A percentile compares a stretch with the other conserved stretches of the same genome.
Conservation (phyloP, 306 rosid genomes). For the Glycine latifolia region DNA sequence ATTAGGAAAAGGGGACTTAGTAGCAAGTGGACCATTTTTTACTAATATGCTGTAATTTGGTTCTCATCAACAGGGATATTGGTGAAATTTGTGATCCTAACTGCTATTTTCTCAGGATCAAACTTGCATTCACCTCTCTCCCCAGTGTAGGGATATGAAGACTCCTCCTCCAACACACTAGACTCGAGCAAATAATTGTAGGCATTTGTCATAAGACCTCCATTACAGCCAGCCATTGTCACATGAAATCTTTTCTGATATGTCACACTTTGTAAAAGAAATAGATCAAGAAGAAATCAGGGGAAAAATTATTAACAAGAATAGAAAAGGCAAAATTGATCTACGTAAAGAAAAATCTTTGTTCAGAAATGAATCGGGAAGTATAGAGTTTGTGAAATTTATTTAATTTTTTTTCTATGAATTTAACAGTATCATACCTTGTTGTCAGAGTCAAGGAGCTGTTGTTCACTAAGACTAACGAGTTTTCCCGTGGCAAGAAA, state of each 20-base stretch:
- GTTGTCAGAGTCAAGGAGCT: slow-evolving; percentile 88
- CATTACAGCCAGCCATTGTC: slow-evolving; percentile 83
- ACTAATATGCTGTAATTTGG: slow-evolving; percentile 84
- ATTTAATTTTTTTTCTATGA: not conserved
- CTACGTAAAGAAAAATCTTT: no score
- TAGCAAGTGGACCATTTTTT: slow-evolving; percentile 79
- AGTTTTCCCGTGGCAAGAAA: slow-evolving; percentile 83
- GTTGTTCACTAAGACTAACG: slow-evolving; percentile 89
- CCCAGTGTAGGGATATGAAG: slow-evolving; percentile 73
- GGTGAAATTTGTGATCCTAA: slow-evolving; percentile 69
- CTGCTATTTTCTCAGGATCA: slow-evolving; percentile 58
- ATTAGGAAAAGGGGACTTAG: slow-evolving; percentile 46
- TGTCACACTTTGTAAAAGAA: slow-evolving; percentile 63
- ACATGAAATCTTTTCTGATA: slow-evolving; percentile 53
- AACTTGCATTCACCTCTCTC: slow-evolving; percentile 68
- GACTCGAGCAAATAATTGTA: slow-evolving; percentile 75
- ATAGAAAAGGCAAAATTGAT: not conserved
- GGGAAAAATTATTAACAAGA: no score
- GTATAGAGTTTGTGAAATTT: not conserved
- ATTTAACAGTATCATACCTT: slow-evolving; percentile 47
- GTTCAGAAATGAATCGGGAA: not conserved
- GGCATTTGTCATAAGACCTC: slow-evolving; percentile 95
- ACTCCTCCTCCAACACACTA: slow-evolving; percentile 84
- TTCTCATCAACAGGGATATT: slow-evolving; percentile 69
- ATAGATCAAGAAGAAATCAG: not conserved